Percentiles rank a stretch among this genome's conserved stretches.
Conservation (phyloP, 2,329 filamentous ascomycete species). For the Arthrocladium fulminans region DNA sequence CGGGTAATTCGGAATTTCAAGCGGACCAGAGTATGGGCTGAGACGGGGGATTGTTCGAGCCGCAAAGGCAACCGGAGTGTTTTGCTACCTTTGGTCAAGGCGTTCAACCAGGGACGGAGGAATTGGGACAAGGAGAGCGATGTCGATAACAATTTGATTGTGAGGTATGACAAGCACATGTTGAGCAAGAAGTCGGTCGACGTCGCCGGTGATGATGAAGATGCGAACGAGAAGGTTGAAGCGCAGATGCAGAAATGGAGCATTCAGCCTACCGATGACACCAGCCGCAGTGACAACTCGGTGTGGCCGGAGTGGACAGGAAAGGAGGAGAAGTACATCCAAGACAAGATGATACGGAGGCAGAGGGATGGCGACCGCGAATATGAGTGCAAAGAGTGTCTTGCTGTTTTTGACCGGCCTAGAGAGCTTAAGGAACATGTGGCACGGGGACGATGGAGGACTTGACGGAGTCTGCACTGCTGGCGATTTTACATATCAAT, state of each 20-base stretch:
- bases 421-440: slow-evolving; percentile 1
- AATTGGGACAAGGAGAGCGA: slow-evolving; percentile 4
- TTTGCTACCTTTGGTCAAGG: slow-evolving; percentile 2
- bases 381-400: slow-evolving; percentile 5
- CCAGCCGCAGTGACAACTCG: slow-evolving; percentile 2
- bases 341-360: slow-evolving; percentile 5
- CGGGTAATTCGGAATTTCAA: slow-evolving; percentile 8
- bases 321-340: slow-evolving; percentile 7
- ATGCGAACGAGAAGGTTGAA: slow-evolving; percentile 8
- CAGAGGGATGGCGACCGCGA: neutral
- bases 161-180: slow-evolving; percentile 3
- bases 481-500: neutral
- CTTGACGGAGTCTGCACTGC: neutral
- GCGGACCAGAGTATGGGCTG: slow-evolving; percentile 4
- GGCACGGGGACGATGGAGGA: neutral
- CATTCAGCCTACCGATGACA: slow-evolving; percentile 1
- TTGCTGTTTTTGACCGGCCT: slow-evolving; percentile 6
- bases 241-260: slow-evolving; percentile 7
- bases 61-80: neutral
- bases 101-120: slow-evolving; percentile 5
- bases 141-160: slow-evolving; percentile 8
- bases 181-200: neutral
- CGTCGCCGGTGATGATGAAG: neutral
- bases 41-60: slow-evolving; percentile 1
- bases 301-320: slow-evolving; percentile 8